A percentile compares a stretch with the other conserved stretches of the same genome.
These are phyloP conservation scores for Glonium stellatum DNA, from an alignment of 495 filamentous ascomycete species.

Conservation along the genomic window DNA sequence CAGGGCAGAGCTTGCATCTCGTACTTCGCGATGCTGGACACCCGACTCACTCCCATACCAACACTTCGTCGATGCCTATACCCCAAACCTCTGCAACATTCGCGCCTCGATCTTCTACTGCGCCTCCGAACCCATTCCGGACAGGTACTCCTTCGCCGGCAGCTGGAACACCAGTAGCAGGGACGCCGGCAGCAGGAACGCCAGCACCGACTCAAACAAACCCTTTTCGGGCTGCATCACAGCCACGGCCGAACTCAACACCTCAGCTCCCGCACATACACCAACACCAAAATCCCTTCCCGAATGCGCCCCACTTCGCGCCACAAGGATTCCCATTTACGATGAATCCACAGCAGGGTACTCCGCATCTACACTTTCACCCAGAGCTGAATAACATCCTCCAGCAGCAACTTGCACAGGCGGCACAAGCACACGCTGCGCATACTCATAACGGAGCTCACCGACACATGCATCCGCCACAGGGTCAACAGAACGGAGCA, in stretches of 20 bases:
- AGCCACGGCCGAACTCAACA: not conserved
- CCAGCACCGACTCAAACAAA: constrained; percentile 14
- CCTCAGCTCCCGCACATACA: constrained; percentile 12
- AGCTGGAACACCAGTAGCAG: constrained; percentile 4
- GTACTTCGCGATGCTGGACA: constrained; percentile 25
- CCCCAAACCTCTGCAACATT: constrained; percentile 11
- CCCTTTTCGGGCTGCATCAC: not conserved
- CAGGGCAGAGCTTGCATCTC: constrained; percentile 25
- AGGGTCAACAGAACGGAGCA: not conserved
- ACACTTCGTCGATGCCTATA: not conserved
- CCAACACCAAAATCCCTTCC: constrained; percentile 10
- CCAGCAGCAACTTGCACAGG: constrained; percentile 11
- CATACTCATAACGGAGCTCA: not conserved
- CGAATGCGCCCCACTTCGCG: constrained; percentile 4
- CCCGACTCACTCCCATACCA: not conserved
- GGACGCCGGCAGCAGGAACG: constrained; percentile 6
- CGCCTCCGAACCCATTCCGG: constrained; percentile 26
- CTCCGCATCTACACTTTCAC: constrained; percentile 9
- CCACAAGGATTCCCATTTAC: constrained; percentile 11
- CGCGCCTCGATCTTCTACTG: constrained; percentile 16
- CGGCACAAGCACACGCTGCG: constrained; percentile 1
- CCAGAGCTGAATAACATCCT: constrained; percentile 14
- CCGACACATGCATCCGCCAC: not conserved
- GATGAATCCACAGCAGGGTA: not conserved
- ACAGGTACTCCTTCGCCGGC: constrained; percentile 8